Evolutionary conservation across 2,329 filamentous ascomycete species (phyloP).

Genomic region (Capronia epimyces): DNA sequence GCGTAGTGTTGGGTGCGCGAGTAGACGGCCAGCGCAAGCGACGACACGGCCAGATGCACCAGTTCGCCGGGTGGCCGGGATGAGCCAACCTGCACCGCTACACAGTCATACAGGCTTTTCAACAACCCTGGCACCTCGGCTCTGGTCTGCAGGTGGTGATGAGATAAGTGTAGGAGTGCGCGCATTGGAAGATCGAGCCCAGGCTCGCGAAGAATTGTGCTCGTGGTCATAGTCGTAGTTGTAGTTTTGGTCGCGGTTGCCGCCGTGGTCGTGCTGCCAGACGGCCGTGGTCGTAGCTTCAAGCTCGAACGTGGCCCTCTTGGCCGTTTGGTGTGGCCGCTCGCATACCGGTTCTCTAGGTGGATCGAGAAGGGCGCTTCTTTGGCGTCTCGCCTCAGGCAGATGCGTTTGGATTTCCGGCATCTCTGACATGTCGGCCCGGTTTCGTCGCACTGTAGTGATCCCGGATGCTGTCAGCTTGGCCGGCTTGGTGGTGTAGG

Average conservation of each 20-base stretch:
- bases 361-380: slow-evolving; percentile 24
- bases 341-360: slow-evolving; percentile 32
- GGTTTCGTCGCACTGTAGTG: slow-evolving; percentile 29
- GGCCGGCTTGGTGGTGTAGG: too few relatives aligned
- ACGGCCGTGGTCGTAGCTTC: neutral
- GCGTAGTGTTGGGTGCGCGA: slow-evolving; percentile 27
- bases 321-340: slow-evolving; percentile 32
- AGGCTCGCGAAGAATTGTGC: neutral
- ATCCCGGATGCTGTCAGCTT: neutral
- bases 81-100: slow-evolving; percentile 13
- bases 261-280: slow-evolving; percentile 3
- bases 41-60: slow-evolving; percentile 31
- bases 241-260: slow-evolving; percentile 2
- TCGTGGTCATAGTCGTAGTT: neutral
- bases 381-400: slow-evolving; percentile 15
- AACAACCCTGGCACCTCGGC: slow-evolving; percentile 18
- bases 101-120: slow-evolving; percentile 16
- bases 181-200: slow-evolving; percentile 27
- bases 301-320: slow-evolving; percentile 31
- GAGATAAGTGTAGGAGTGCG: slow-evolving; percentile 30
- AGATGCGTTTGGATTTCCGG: slow-evolving; percentile 27
- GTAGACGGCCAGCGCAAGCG: slow-evolving; percentile 31
- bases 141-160: slow-evolving; percentile 26
- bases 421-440: slow-evolving; percentile 30
- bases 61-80: slow-evolving; percentile 17